Base-by-base conservation (phyloP, 164 flowering plant genomes). In the Saururus chinensis region DNA sequence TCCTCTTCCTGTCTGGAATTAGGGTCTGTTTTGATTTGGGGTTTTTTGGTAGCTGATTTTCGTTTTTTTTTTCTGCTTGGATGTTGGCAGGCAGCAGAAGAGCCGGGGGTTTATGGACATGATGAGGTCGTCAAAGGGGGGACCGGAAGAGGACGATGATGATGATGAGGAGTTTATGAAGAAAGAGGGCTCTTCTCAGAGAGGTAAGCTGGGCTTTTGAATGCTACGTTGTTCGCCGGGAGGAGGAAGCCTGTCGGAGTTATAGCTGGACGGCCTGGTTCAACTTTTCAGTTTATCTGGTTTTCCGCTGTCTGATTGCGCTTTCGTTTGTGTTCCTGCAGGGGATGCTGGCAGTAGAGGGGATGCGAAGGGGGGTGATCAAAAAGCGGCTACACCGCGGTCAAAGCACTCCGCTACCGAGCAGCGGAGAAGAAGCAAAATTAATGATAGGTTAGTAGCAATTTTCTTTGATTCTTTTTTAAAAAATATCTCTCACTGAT, bases 351-450 rank as follows among this genome's bases (percentile, higher is more conserved):
- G 76, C 40, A 75, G 74, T 22, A 75, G 48, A 67, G 51, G 53
- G 30, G 79, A 75, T 55, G 66, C 67, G 23, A 74, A 64, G 73
- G 72, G 66, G 65, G 61, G 55, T 54, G 89, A 81, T 66, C 95
- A 87, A 71, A 85, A 83, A 75, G 76, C 81, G 12, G 76, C 71
- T 53, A 82, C 88, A 11, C 84, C 84, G 4, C 67, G 96, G 59
- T 89, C 96, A 24, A 92, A 92, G 72, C 98, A 92, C 71, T 92
- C 98, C 24, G 98, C 86, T 9, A 89, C 98, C 1, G 98, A 92
- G 77, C 98, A 92, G 71, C 87, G 98, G 9, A 75, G 98, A 49
- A 80, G 98, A 73, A 86, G 96, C 78, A 92, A 92, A 72, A 92
- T 92, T 57, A 92, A 89, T 64, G 96, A 92, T 68, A 83, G 98